These are phyloP conservation scores for Pugionium dolabratum DNA, from an alignment of 345 rosid species.

Conservation along the genomic window DNA sequence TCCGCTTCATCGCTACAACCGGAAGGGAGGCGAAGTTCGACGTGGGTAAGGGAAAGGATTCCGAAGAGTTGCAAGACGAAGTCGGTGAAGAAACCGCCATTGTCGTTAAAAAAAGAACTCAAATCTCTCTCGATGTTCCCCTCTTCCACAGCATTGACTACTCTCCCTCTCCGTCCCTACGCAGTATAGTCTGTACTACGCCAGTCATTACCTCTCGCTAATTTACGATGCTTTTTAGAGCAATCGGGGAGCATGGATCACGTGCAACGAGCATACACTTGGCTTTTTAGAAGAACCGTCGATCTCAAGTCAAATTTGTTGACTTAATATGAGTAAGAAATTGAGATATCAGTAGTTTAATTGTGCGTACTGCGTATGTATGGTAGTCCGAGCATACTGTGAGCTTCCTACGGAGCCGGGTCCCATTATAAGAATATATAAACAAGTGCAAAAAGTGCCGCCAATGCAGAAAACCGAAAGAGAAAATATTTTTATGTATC, in stretches of 20 bases:
- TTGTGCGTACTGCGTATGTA: background rate
- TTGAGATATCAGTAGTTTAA: background rate
- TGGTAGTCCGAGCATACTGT: slow-evolving; percentile 24
- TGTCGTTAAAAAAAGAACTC: background rate
- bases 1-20: slow-evolving; percentile 58
- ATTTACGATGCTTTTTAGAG: background rate
- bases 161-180: background rate
- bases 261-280: slow-evolving; percentile 19
- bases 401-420: slow-evolving; percentile 7
- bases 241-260: slow-evolving; percentile 15
- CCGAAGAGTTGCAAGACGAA: slow-evolving; percentile 50
- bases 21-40: slow-evolving; percentile 70
- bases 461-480: background rate
- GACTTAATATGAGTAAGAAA: slow-evolving; percentile 12
- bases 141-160: background rate
- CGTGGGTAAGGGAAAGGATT: slow-evolving; percentile 44
- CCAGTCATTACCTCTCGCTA: slow-evolving; percentile 8
- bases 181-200: background rate
- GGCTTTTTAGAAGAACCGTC: background rate
- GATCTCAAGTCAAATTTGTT: slow-evolving; percentile 3
- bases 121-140: background rate
- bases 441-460: slow-evolving; percentile 11
- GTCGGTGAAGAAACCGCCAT: slow-evolving; percentile 61
- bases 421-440: background rate
- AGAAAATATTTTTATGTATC: too few relatives aligned